Base-by-base conservation (phyloP, 371 early-diverging fungal species). In the Apophysomyces ossiformis region DNA sequence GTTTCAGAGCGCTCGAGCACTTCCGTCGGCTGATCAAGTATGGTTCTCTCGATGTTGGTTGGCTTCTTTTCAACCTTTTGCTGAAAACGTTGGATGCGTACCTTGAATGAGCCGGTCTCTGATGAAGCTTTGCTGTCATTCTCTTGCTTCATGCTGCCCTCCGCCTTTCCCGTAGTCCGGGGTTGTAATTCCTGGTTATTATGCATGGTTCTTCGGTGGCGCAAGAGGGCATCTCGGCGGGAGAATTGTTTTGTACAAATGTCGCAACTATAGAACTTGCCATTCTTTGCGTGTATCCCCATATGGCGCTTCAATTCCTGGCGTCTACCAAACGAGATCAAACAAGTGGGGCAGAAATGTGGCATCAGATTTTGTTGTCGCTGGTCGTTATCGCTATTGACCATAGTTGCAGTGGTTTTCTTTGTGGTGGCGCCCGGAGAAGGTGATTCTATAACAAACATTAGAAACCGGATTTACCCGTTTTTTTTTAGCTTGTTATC, bases 281-380 rank as follows among this genome's bases (percentile, higher is more conserved):
- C 21, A 26, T 50, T 50, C 21, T 50, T 50, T 21, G n/a, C 54
- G 35, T 50, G 54, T 26, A 26, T 50, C 54, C 54, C 16, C 54
- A 50, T 50, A 26, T 50, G 54, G 21, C 54, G 54, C 21, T 50
- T 50, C 7, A 50, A 26, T 21, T 50, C 54, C 21, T 50, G 54
- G 4, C 21, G 54, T 4, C 54, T 16, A 1, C 54, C 54, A 11
- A 50, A 50, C 21, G n/a, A 16, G 21, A 50, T 50, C 21, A 21
- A 50, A 21, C 54, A 50, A 9, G 2, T 50, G 5, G 54, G 8
- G 21, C 54, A 50, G 2, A n/a, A 18, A 26, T 21, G 54, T 0
- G 54, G 54, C 11, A 21, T 9, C 54, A 21, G 21, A n/a, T n/a
- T 7, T 16, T 47, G 47, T 47, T 47, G 47, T n/a, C 47, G 47